Base-by-base conservation (phyloP, 2,329 filamentous ascomycete genomes). In the Aureobasidium sp. region DNA sequence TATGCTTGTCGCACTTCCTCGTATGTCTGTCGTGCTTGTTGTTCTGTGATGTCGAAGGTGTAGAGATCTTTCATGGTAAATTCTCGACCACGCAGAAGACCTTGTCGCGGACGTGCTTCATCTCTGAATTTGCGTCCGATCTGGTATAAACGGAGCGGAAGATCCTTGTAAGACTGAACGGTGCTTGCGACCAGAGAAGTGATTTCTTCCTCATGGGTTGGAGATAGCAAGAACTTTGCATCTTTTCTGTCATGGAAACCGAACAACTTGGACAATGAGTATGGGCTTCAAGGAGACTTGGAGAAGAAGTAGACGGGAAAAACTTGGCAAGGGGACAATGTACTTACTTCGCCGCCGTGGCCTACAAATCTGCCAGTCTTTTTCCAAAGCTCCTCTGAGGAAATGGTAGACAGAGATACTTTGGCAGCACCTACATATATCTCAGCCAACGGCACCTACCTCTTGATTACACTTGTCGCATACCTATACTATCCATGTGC, bases 61-160 rank as follows among this genome's bases (percentile, higher is more conserved):
- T 99, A 99, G 0, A 99, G 82, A 73, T 99, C 94, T 75, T 99
- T 99, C 94, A 99, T 99, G 68, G 91, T 77, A 69, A 99, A 99
- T 70, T 99, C 94, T 64, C 91, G 86, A 0, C 90, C 89, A 11
- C 94, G 86, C 9, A 99, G 79, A 1, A 99, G 80, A 14, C 94
- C 94, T 68, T 96, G 90, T 36, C 94, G 84, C 22, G 94, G 94
- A 29, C 94, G 84, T 62, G 88, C 83, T 75, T 99, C 94, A 76
- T 99, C 94, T 53, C 94, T 86, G 71, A 97, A 99, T 74, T 99
- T 99, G 51, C 93, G 84, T 34, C 90, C 87, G 53, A 94, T 94
- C 72, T 99, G 94, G 70, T 97, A 99, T 0, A 99, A 77, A 47
- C 91, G 84, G 27, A 97, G 73, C 0, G 94, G 94, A 9, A 97